Conservation (phyloP, 2,329 filamentous ascomycete species). For the Arachnopeziza araneosa region DNA sequence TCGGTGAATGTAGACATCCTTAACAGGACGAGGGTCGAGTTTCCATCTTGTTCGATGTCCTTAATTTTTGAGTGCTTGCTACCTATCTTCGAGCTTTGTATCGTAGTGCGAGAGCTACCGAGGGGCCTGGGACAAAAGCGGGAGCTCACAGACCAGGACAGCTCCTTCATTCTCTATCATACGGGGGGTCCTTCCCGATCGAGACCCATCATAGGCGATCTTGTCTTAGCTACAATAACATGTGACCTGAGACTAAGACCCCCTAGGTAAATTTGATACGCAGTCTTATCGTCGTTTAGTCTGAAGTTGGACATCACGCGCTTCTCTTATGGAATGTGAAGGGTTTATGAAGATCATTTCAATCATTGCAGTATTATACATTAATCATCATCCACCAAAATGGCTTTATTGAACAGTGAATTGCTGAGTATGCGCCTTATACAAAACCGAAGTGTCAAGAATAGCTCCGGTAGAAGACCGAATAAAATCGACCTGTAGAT, state of each 20-base stretch:
- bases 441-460: slow-evolving; percentile 43
- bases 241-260: no score
- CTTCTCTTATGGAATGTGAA: no score
- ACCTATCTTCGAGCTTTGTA: not conserved
- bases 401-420: slow-evolving; percentile 39
- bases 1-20: not conserved
- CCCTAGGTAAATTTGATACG: no score
- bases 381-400: not conserved
- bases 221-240: no score
- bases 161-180: no score
- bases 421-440: slow-evolving; percentile 40
- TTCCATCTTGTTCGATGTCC: not conserved
- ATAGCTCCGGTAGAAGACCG: slow-evolving; percentile 42
- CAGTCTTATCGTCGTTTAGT: no score
- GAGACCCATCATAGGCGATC: no score
- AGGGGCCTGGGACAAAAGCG: not conserved
- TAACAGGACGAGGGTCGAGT: not conserved
- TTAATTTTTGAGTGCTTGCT: not conserved
- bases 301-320: no score
- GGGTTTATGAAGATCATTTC: not conserved
- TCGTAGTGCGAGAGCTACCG: not conserved
- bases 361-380: not conserved
- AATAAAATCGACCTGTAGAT: slow-evolving; percentile 47
- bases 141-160: not conserved
- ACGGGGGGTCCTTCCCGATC: no score